These are phyloP conservation scores for Lepraria neglecta DNA, from an alignment of 495 filamentous ascomycete species.

Conservation along the genomic window DNA sequence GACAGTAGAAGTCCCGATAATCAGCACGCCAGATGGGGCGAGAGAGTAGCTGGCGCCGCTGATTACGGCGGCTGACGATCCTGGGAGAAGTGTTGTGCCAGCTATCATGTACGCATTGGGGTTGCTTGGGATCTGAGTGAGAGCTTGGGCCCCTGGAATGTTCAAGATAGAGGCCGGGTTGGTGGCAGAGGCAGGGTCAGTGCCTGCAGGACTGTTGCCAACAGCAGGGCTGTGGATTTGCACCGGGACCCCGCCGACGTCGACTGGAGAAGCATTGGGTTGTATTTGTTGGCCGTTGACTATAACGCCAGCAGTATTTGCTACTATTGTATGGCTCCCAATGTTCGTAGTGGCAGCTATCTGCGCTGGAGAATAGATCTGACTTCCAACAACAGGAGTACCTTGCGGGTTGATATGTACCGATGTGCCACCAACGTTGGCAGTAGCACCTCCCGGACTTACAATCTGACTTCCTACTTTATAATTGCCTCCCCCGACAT, in stretches of 20 bases:
- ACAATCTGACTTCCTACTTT: background rate
- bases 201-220: background rate
- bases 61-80: slow-evolving; percentile 3
- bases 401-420: slow-evolving; percentile 15
- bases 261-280: background rate
- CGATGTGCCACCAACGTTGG: background rate
- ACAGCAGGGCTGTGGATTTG: background rate
- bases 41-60: slow-evolving; percentile 15
- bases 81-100: slow-evolving; percentile 17
- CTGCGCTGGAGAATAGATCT: background rate
- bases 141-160: background rate
- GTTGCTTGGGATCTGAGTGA: background rate
- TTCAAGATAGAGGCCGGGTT: background rate
- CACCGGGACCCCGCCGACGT: background rate
- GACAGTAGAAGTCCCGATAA: slow-evolving; percentile 16
- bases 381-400: background rate
- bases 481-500: background rate
- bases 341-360: background rate
- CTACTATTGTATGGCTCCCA: slow-evolving; percentile 6
- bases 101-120: background rate
- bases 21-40: slow-evolving; percentile 2
- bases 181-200: background rate
- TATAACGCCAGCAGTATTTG: background rate
- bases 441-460: slow-evolving; percentile 8
- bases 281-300: background rate